phyloP scores from a whole-genome alignment of 179 eudicot species.

The Sideroxylon spinosum region DNA sequence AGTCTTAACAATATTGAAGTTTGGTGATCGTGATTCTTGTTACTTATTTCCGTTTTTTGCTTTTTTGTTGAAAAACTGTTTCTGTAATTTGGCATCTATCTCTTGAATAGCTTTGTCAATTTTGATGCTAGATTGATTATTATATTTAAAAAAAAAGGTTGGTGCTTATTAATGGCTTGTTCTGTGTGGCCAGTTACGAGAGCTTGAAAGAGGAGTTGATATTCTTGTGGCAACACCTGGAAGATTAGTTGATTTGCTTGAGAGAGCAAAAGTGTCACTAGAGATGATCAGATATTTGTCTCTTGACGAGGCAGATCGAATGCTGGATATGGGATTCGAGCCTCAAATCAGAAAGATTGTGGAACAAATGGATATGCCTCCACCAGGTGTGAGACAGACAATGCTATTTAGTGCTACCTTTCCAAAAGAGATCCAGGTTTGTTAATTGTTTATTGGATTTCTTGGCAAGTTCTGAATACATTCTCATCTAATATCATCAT shows the following conservation, averaged over 20 bases:
- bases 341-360: conserved; percentile 61
- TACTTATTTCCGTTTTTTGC: background rate
- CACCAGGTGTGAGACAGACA: conserved; percentile 51
- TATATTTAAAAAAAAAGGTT: background rate
- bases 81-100: background rate
- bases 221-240: conserved; percentile 61
- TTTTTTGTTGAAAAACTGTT: background rate
- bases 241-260: conserved; percentile 54
- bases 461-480: background rate
- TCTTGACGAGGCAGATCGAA: conserved; percentile 60
- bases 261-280: conserved; percentile 57
- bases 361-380: conserved; percentile 58
- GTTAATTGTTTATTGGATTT: background rate
- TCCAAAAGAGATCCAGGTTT: conserved; percentile 57
- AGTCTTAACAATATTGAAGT: conserved; percentile 28
- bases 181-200: conserved; percentile 34
- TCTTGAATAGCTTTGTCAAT: background rate
- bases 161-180: background rate
- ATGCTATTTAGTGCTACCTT: conserved; percentile 60
- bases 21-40: background rate
- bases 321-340: conserved; percentile 69
- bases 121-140: background rate
- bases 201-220: conserved; percentile 60
- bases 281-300: conserved; percentile 47
- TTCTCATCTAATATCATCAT: background rate